Percentiles rank a stretch among this genome's conserved stretches.
phyloP scores from a whole-genome alignment of 257 asterid species.

The Nicotiana knightiana region DNA sequence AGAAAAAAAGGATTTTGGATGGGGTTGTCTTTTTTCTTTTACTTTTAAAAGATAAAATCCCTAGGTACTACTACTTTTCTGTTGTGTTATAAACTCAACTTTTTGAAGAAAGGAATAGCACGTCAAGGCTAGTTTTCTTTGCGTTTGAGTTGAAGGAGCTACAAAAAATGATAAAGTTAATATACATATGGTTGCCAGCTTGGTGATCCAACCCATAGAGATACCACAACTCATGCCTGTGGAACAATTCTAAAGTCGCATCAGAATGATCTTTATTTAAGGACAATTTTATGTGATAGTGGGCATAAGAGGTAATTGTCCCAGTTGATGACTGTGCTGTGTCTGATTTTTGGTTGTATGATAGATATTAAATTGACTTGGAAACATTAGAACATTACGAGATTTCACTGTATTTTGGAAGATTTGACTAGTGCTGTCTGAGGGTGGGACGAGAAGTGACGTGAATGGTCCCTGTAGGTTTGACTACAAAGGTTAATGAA shows the following conservation, averaged over 20 bases:
- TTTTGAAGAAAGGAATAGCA: neutral
- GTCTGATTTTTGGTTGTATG: neutral
- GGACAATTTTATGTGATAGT: neutral
- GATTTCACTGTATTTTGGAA: neutral
- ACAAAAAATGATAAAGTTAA: neutral
- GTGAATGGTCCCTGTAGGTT: neutral
- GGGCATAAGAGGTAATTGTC: neutral
- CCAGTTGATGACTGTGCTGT: neutral
- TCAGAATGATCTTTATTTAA: neutral
- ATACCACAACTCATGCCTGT: neutral
- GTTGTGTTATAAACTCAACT: neutral
- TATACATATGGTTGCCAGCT: neutral
- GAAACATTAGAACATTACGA: neutral
- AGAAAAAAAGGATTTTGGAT: neutral
- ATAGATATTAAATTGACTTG: neutral
- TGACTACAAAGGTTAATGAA: neutral
- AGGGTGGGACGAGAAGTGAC: neutral
- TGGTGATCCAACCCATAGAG: neutral
- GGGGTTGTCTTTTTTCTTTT: neutral
- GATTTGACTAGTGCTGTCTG: neutral
- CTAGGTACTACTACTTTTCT: neutral
- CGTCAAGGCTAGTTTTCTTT: neutral
- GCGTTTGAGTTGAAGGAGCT: neutral
- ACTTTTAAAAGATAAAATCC: neutral
- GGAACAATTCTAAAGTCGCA: neutral